These are phyloP conservation scores for Debaryomyces fabryi DNA, from an alignment of 1,139 yeast genomes.

Conservation along the genomic window DNA sequence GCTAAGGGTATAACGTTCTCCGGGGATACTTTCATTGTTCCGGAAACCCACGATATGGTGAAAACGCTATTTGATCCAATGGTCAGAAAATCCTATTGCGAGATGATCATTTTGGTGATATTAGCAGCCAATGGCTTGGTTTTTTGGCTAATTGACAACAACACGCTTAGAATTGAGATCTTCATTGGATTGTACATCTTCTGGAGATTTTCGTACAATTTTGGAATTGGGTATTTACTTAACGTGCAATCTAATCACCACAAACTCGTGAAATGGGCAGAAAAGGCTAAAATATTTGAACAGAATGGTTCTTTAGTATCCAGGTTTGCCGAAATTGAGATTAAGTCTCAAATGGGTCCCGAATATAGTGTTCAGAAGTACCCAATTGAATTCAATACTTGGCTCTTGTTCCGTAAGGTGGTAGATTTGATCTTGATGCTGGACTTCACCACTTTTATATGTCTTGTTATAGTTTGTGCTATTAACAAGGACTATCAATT, in stretches of 20 bases:
- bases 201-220: conserved; percentile 79
- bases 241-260: conserved; percentile 67
- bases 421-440: conserved; percentile 87
- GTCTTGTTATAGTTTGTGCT: conserved; percentile 65
- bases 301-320: conserved; percentile 38
- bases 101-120: conserved; percentile 56
- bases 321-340: conserved; percentile 42
- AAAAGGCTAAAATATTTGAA: conserved; percentile 49
- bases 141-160: conserved; percentile 40
- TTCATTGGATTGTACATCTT: conserved; percentile 61
- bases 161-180: conserved; percentile 42
- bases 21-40: conserved; percentile 62
- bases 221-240: conserved; percentile 76
- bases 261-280: conserved; percentile 59
- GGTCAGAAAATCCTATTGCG: conserved; percentile 68
- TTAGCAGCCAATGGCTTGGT: conserved; percentile 55
- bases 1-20: conserved; percentile 52
- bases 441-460: conserved; percentile 77
- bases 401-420: conserved; percentile 78
- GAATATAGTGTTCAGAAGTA: conserved; percentile 50
- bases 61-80: conserved; percentile 80
- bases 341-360: conserved; percentile 63
- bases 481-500: conserved; percentile 46
- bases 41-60: conserved; percentile 86
- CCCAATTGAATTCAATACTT: conserved; percentile 81